phyloP scores from a whole-genome alignment of 2,329 filamentous ascomycete species.

The Uncinocarpus reesii region DNA sequence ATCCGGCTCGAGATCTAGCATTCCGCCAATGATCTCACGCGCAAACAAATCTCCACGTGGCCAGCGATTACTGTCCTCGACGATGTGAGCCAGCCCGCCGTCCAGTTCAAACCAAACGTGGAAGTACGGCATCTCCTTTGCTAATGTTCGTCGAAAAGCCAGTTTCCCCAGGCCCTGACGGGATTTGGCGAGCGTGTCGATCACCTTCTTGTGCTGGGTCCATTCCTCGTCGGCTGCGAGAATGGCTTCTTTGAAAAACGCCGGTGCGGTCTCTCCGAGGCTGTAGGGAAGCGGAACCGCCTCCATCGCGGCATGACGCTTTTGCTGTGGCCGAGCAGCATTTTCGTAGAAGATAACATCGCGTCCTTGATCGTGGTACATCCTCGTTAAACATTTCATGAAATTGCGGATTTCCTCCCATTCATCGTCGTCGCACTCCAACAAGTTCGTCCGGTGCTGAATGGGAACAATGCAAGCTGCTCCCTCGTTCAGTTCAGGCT shows the following conservation, averaged over 20 bases:
- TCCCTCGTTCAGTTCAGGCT: constrained; percentile 74
- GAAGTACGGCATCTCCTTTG: constrained; percentile 97
- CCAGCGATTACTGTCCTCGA: constrained; percentile 79
- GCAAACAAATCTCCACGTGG: constrained; percentile 88
- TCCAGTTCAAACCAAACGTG: constrained; percentile 93
- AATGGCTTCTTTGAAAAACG: constrained; percentile 93
- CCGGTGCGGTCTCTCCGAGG: constrained; percentile 81
- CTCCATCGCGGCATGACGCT: constrained; percentile 73
- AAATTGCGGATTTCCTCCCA: constrained; percentile 99
- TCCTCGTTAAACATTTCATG: constrained; percentile 88
- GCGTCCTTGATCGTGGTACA: constrained; percentile 88
- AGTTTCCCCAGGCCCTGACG: constrained; percentile 59
- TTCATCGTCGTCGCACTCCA: constrained; percentile 98
- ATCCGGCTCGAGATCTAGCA: constrained; percentile 72
- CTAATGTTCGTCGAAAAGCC: constrained; percentile 72
- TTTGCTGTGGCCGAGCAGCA: constrained; percentile 67
- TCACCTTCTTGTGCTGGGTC: constrained; percentile 89
- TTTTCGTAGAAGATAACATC: constrained; percentile 98
- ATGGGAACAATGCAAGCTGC: constrained; percentile 83
- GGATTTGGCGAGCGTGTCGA: constrained; percentile 61
- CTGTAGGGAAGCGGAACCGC: constrained; percentile 82
- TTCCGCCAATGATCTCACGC: constrained; percentile 80
- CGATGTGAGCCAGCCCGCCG: constrained; percentile 81
- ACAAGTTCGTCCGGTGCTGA: constrained; percentile 73
- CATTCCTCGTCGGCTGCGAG: constrained; percentile 81